Conservation (phyloP, 2,329 filamentous ascomycete genomes). For the Trichoderma sp. region DNA sequence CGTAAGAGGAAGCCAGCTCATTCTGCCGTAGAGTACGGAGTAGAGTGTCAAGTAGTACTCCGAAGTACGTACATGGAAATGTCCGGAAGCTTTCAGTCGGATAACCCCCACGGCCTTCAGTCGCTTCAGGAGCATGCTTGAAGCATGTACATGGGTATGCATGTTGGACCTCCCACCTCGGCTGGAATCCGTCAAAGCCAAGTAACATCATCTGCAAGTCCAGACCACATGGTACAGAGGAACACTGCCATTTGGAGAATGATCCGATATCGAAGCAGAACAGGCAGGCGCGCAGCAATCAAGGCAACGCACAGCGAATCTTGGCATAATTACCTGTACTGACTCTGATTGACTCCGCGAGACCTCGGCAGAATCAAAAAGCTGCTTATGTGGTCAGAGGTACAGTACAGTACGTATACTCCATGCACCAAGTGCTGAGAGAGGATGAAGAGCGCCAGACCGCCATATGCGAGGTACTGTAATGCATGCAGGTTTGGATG, state of each 20-base stretch:
- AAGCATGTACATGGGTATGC: not conserved
- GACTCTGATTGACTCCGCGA: not conserved
- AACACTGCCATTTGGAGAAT: not conserved
- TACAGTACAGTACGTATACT: too few relatives aligned
- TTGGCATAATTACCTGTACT: not conserved
- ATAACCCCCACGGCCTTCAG: constrained; percentile 2
- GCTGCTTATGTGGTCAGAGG: not conserved
- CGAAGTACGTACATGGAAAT: not conserved
- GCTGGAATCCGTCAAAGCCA: constrained; percentile 2
- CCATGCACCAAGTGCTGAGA: not conserved
- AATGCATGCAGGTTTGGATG: not conserved
- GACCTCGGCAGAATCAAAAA: not conserved
- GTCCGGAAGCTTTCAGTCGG: not conserved
- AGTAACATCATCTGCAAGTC: not conserved
- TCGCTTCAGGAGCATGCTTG: not conserved
- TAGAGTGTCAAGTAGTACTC: too few relatives aligned
- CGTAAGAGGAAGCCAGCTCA: not conserved
- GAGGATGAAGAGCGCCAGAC: constrained; percentile 5
- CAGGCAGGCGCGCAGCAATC: not conserved
- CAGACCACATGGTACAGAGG: not conserved
- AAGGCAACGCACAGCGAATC: not conserved
- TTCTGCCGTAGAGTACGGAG: not conserved
- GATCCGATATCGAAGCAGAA: not conserved
- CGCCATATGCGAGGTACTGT: constrained; percentile 19
- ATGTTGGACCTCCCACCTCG: not conserved